Evolutionary conservation across 768 basidiomycete species (phyloP), one percentile per base, ranked within the genome.

Genomic region (Boletellus ananas): DNA sequence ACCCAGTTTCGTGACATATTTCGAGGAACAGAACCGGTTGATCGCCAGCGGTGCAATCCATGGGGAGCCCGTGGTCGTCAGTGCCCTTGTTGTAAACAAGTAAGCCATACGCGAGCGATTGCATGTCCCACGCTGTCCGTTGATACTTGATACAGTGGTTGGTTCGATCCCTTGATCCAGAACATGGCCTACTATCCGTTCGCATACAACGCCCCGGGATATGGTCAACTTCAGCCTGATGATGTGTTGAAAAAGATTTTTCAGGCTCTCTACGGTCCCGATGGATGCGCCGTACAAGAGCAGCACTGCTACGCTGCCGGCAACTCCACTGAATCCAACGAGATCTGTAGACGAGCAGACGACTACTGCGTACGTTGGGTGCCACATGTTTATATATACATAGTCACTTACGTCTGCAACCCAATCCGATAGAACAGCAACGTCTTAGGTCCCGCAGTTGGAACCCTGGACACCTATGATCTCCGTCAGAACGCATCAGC

Each of bases 31-130:
- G 61, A 86, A 84, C 43, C 66, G 67, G 1, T 64, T 73, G 44
- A 84, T 85, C 44, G 55, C 67, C 9, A 59, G 58, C 8, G 77
- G 78, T 6, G 49, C 57, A 3, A 54, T 84, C 6, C 37, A 73
- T 20, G 84, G 79, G 1, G 79, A 79, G 48, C 66, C 70, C 34
- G 66, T 87, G 40, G 59, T 70, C 4, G 79, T 85, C 52, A 80
- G 75, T 46, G 80, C 82, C 4, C 61, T 87, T 45, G 78, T 85
- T 78, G 79, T 85, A 56, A 83, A 81, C 63, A 83, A 83, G 81
- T 76, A 48, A 50, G 68, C 43, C 1, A 17, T 21, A n/a, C 38
- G 14, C 31, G 6, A 33, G 7, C 2, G 37, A 3, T 14, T 12
- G 6, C 2, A 8, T 20, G 13, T 44, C 27, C 38, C 1, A 34